Conservation (phyloP, 2,329 filamentous ascomycete genomes). For the Penicillium sp. region DNA sequence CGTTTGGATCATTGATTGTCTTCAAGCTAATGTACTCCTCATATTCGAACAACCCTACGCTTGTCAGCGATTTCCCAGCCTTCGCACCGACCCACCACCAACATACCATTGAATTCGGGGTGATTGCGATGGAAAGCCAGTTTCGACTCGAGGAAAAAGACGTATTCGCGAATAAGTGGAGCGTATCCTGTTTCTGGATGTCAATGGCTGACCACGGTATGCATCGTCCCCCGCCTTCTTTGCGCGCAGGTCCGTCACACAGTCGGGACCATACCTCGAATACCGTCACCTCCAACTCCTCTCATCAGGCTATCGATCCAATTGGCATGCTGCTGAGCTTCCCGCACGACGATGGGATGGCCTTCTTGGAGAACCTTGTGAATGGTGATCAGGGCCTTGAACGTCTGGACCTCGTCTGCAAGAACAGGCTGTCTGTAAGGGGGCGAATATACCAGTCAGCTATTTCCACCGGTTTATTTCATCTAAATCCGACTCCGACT, state of each 20-base stretch:
- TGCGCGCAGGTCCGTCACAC: too few relatives aligned
- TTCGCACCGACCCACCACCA: not conserved
- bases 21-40: constrained; percentile 98
- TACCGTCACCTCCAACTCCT: constrained; percentile 75
- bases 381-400: constrained; percentile 95
- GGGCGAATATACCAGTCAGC: constrained; percentile 11
- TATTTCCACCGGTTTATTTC: not conserved
- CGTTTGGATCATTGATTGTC: constrained; percentile 97
- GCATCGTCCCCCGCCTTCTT: constrained; percentile 1
- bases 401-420: constrained; percentile 97
- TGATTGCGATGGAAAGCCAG: constrained; percentile 95
- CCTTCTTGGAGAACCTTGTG: constrained; percentile 98
- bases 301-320: constrained; percentile 93
- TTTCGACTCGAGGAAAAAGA: constrained; percentile 91
- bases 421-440: constrained; percentile 89
- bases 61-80: constrained; percentile 11
- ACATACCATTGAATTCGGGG: constrained; percentile 86
- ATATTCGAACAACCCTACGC: constrained; percentile 80
- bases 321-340: constrained; percentile 80
- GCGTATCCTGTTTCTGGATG: constrained; percentile 61
- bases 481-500: not conserved
- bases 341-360: constrained; percentile 79
- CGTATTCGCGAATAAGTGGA: constrained; percentile 92
- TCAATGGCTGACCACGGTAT: constrained; percentile 9
- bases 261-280: constrained; percentile 60